These are phyloP conservation scores for Ascochyta fabae DNA, from an alignment of 2,329 filamentous ascomycete species.

Conservation along the genomic window DNA sequence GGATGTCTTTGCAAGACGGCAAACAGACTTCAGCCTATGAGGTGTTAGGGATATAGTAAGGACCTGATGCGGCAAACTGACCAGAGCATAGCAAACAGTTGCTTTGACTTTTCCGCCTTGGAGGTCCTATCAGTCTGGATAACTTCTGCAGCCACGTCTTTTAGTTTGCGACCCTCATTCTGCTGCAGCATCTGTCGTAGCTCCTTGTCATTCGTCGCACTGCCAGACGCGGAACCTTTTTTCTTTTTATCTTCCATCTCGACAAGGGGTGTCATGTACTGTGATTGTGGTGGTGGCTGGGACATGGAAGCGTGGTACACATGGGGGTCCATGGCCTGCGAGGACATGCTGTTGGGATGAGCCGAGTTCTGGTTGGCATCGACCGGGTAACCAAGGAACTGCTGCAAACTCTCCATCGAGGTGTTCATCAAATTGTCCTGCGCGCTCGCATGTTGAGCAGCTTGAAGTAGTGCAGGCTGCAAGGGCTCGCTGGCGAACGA, in stretches of 20 bases:
- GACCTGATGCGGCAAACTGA: conserved; percentile 51
- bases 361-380: conserved; percentile 26
- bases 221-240: conserved; percentile 69
- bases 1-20: conserved; percentile 76
- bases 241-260: conserved; percentile 56
- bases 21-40: conserved; percentile 74
- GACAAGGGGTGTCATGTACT: conserved; percentile 34
- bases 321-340: conserved; percentile 40
- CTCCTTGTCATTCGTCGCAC: conserved; percentile 80
- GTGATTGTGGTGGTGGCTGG: conserved; percentile 33
- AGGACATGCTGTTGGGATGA: conserved; percentile 27
- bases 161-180: conserved; percentile 70
- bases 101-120: conserved; percentile 81
- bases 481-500: conserved; percentile 38
- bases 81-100: conserved; percentile 90
- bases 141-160: conserved; percentile 76
- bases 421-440: conserved; percentile 41
- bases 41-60: conserved; percentile 31
- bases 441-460: conserved; percentile 45
- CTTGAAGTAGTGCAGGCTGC: conserved; percentile 44
- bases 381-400: conserved; percentile 39
- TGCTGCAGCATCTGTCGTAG: conserved; percentile 76
- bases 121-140: conserved; percentile 81
- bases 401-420: conserved; percentile 43
- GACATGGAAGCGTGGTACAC: conserved; percentile 37